phyloP scores from a whole-genome alignment of 2,329 filamentous ascomycete genomes.

The Coniella vitis region DNA sequence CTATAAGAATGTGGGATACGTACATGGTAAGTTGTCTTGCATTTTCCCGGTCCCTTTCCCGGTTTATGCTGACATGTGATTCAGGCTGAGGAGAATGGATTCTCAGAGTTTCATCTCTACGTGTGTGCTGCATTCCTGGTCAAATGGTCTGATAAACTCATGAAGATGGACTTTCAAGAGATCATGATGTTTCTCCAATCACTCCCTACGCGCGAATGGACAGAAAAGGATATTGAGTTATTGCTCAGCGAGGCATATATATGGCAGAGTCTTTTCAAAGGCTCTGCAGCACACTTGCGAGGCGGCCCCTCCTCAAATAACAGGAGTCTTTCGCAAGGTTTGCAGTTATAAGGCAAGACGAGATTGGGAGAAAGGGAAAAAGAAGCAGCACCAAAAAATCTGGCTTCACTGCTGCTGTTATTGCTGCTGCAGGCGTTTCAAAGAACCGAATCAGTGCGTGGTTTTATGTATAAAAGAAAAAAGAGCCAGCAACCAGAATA shows the following conservation, averaged over 20 bases:
- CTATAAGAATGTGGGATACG: conserved; percentile 98
- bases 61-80: not conserved
- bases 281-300: conserved; percentile 81
- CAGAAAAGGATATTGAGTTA: conserved; percentile 95
- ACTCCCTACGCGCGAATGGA: conserved; percentile 88
- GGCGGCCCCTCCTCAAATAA: conserved; percentile 35
- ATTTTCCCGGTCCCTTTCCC: not conserved
- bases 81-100: conserved; percentile 95
- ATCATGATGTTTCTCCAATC: conserved; percentile 99
- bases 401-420: no score
- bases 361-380: not conserved
- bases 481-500: no score
- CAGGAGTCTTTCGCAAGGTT: conserved; percentile 32
- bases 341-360: conserved; percentile 28
- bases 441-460: no score
- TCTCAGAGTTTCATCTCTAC: conserved; percentile 96
- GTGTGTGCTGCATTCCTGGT: conserved; percentile 97
- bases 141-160: conserved; percentile 92
- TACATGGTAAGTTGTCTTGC: conserved; percentile 65
- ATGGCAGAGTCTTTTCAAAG: conserved; percentile 96
- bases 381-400: no score
- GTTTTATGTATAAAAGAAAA: no score
- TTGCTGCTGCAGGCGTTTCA: no score
- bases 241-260: conserved; percentile 95
- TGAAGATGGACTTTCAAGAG: conserved; percentile 97